Percentiles rank a stretch among this genome's conserved stretches.
Evolutionary conservation across 1,284 basidiomycete species (phyloP).

Genomic region (Ganoderma meredithae): DNA sequence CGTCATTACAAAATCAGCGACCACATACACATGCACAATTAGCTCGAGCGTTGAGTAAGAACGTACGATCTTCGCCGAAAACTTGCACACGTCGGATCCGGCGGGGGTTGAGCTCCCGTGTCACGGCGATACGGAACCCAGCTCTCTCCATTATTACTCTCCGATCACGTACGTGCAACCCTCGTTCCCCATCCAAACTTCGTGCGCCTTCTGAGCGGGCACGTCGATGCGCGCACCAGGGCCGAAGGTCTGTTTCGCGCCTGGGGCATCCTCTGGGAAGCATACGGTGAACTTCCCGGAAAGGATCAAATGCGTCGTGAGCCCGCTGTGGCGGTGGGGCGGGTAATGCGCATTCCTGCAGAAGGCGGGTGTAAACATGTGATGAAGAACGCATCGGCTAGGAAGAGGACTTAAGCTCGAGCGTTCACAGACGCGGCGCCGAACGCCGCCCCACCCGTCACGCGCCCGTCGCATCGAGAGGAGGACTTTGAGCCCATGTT

Average conservation of each 20-base stretch:
- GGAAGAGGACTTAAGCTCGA: constrained; percentile 9
- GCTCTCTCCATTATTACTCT: constrained; percentile 29
- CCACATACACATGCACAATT: background rate
- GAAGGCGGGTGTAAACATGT: background rate
- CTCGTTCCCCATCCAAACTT: constrained; percentile 44
- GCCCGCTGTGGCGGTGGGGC: constrained; percentile 40
- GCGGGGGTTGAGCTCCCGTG: background rate
- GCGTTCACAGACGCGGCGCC: constrained; percentile 6
- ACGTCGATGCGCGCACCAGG: constrained; percentile 44
- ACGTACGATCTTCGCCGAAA: constrained; percentile 8
- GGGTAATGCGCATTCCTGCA: constrained; percentile 41
- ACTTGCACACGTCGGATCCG: background rate
- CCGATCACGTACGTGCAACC: constrained; percentile 46
- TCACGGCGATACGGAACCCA: background rate
- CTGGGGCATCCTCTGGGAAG: constrained; percentile 39
- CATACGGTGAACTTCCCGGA: constrained; percentile 41
- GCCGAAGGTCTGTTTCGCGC: constrained; percentile 41
- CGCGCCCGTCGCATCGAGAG: background rate
- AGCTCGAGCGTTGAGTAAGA: background rate
- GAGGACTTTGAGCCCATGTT: too few species aligned
- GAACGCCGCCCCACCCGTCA: background rate
- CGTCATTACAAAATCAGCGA: background rate
- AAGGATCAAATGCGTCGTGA: constrained; percentile 44
- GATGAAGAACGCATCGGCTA: constrained; percentile 8
- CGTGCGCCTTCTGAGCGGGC: constrained; percentile 40